Evolutionary conservation across 2,329 filamentous ascomycete species (phyloP).

Genomic region (Didymella lethalis): DNA sequence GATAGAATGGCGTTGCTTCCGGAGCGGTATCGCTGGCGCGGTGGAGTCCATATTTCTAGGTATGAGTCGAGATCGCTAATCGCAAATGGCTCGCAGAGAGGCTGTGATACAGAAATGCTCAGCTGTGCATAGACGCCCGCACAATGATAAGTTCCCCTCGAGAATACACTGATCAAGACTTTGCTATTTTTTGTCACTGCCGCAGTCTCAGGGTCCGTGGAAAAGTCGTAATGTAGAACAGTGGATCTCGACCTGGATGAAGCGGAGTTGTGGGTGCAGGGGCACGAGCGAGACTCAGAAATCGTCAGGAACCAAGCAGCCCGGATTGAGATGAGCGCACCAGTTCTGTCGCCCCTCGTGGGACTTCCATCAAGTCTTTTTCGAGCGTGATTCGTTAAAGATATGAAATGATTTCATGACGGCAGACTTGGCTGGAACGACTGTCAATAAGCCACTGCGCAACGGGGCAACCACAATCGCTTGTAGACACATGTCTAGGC

Average conservation of each 20-base stretch:
- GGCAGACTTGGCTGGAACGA: background rate
- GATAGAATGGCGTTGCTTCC: background rate
- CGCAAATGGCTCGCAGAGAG: background rate
- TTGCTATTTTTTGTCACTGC: background rate
- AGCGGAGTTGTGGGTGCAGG: background rate
- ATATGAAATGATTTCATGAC: background rate
- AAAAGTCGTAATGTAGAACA: background rate
- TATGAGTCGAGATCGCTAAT: background rate
- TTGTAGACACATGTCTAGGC: too few species aligned
- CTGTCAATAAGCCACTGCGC: background rate
- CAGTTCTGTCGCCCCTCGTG: background rate
- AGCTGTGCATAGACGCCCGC: background rate
- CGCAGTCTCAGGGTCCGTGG: background rate
- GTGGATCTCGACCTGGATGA: background rate
- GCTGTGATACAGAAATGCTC: background rate
- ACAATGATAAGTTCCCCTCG: background rate
- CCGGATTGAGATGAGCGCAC: background rate
- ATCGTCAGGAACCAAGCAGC: background rate
- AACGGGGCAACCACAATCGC: background rate
- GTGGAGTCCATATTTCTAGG: background rate
- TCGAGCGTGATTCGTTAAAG: background rate
- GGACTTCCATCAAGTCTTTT: background rate
- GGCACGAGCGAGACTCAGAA: background rate
- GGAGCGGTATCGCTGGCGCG: background rate
- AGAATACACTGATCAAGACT: background rate